Evolutionary conservation across 2,329 filamentous ascomycete genomes (phyloP).

Genomic region (Pestalotiopsis sp.): DNA sequence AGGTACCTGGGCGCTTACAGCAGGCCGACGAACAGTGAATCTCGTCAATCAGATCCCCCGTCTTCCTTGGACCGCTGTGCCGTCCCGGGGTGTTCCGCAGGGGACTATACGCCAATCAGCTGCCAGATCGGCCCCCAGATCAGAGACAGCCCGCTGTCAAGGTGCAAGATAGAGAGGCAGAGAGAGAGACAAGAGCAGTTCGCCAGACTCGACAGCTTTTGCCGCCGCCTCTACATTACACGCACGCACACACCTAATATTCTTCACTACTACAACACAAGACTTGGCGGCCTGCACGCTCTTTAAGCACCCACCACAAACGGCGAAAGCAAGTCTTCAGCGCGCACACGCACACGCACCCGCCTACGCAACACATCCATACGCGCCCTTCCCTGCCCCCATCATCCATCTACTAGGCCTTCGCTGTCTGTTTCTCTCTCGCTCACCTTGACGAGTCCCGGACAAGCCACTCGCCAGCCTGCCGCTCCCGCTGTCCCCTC

Average conservation of each 20-base stretch:
- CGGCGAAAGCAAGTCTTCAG: slow-evolving; percentile 12
- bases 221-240: background rate
- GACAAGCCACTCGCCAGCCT: slow-evolving; percentile 8
- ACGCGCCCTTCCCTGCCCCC: background rate
- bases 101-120: slow-evolving; percentile 10
- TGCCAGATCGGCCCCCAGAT: background rate
- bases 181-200: background rate
- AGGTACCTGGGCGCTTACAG: slow-evolving; percentile 10
- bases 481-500: slow-evolving; percentile 13
- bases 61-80: slow-evolving; percentile 9
- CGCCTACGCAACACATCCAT: background rate
- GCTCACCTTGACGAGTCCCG: background rate
- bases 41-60: background rate
- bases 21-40: background rate
- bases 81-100: slow-evolving; percentile 5
- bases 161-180: background rate
- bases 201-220: background rate
- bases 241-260: background rate
- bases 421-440: background rate
- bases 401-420: background rate
- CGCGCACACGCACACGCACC: background rate
- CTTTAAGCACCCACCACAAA: background rate
- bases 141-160: background rate
- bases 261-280: background rate
- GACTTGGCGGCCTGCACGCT: background rate